Conservation (phyloP, 148 eudicot genomes). For the Oxyria digyna region DNA sequence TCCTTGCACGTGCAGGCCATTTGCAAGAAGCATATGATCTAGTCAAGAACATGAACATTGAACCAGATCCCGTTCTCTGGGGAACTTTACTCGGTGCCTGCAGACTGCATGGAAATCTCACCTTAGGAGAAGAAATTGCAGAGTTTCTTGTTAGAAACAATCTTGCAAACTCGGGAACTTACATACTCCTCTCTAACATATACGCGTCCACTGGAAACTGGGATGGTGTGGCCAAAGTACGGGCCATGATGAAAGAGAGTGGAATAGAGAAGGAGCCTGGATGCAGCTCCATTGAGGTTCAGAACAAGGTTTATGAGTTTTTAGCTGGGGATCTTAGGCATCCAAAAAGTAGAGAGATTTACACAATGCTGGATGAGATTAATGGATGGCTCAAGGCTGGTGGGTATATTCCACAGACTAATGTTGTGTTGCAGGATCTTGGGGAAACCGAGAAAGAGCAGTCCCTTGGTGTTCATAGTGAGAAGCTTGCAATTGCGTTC, state of each 20-base stretch:
- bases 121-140: slow-evolving; percentile 55
- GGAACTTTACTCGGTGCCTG: slow-evolving; percentile 82
- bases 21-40: slow-evolving; percentile 75
- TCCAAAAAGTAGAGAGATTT: slow-evolving; percentile 58
- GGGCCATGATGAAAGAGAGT: slow-evolving; percentile 55
- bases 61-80: slow-evolving; percentile 60
- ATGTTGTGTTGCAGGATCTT: slow-evolving; percentile 47
- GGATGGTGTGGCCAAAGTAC: slow-evolving; percentile 63
- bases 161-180: slow-evolving; percentile 58
- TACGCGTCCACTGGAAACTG: slow-evolving; percentile 63
- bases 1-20: slow-evolving; percentile 70
- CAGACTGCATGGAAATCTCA: slow-evolving; percentile 46
- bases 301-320: slow-evolving; percentile 67
- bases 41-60: slow-evolving; percentile 30
- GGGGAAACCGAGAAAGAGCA: slow-evolving; percentile 41
- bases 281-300: slow-evolving; percentile 82
- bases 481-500: slow-evolving; percentile 71
- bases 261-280: slow-evolving; percentile 86
- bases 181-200: slow-evolving; percentile 66
- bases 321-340: slow-evolving; percentile 82
- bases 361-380: slow-evolving; percentile 62
- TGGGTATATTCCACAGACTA: slow-evolving; percentile 51
- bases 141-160: slow-evolving; percentile 34
- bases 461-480: slow-evolving; percentile 70
- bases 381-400: slow-evolving; percentile 37